phyloP scores from a whole-genome alignment of 129 eudicot species.

The Centaurea solstitialis region DNA sequence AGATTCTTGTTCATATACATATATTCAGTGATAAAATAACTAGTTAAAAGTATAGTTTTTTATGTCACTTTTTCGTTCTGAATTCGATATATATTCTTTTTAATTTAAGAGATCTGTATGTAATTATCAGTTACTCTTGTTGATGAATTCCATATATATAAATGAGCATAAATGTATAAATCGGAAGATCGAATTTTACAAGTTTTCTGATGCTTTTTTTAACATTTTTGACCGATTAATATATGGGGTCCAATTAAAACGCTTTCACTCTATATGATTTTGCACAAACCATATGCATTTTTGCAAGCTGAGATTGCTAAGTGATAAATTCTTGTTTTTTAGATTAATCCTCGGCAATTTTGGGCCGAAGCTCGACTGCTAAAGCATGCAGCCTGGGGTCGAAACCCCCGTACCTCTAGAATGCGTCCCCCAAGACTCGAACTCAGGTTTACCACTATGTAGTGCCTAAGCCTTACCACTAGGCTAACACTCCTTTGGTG shows the following conservation, averaged over 20 bases:
- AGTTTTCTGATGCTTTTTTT: not conserved
- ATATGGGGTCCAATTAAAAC: not conserved
- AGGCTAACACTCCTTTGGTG: too few species aligned
- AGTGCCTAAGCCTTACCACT: too few species aligned
- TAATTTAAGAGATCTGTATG: not conserved
- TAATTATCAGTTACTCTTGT: too few species aligned
- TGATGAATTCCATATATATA: not conserved
- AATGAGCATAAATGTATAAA: not conserved
- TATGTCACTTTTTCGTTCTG: not conserved
- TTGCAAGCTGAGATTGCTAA: not conserved
- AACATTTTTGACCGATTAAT: not conserved
- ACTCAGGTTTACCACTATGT: too few species aligned
- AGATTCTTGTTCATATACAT: constrained; percentile 24
- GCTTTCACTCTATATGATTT: not conserved
- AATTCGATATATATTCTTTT: not conserved
- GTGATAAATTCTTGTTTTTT: not conserved
- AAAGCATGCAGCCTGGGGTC: too few species aligned
- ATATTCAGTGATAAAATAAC: constrained; percentile 11
- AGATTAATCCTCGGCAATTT: too few species aligned
- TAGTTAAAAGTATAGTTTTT: constrained; percentile 28
- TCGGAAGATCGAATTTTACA: not conserved
- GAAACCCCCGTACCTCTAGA: too few species aligned
- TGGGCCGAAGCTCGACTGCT: too few species aligned
- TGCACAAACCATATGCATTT: not conserved
- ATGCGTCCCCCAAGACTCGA: too few species aligned